Evolutionary conservation across 345 rosid species (phyloP).

Genomic region (Leavenworthia alabamica): DNA sequence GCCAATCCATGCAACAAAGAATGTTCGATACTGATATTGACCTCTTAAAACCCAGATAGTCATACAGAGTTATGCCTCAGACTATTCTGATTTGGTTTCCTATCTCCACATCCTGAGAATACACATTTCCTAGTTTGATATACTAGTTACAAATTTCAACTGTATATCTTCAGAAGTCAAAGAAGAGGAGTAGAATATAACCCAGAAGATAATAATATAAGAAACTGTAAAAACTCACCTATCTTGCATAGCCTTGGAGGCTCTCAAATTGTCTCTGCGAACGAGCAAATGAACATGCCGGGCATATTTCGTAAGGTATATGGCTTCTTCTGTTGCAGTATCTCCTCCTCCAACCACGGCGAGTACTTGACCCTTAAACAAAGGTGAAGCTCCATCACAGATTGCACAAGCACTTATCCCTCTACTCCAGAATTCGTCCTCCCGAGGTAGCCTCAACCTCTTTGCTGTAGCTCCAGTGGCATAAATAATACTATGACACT

Average conservation of each 20-base stretch:
- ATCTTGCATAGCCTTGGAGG: slow-evolving; percentile 98
- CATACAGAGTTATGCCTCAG: background rate
- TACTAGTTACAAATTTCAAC: background rate
- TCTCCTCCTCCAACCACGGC: slow-evolving; percentile 99
- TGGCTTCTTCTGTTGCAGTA: slow-evolving; percentile 95
- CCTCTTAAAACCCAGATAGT: background rate
- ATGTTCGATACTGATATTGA: background rate
- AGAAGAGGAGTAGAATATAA: slow-evolving; percentile 1
- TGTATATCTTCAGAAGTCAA: slow-evolving; percentile 1
- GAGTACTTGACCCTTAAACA: slow-evolving; percentile 90
- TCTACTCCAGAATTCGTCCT: slow-evolving; percentile 97
- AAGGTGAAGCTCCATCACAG: slow-evolving; percentile 96
- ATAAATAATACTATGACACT: slow-evolving; percentile 67
- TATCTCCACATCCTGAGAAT: background rate
- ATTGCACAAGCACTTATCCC: slow-evolving; percentile 99
- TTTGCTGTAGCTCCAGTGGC: slow-evolving; percentile 97
- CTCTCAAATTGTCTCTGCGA: slow-evolving; percentile 77
- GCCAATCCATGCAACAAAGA: background rate
- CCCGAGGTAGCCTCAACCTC: slow-evolving; percentile 75
- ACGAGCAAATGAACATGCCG: slow-evolving; percentile 97
- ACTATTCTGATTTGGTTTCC: slow-evolving; percentile 5
- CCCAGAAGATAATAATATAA: background rate
- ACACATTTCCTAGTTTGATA: background rate
- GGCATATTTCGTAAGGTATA: slow-evolving; percentile 90
- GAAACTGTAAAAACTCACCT: slow-evolving; percentile 46